phyloP scores from a whole-genome alignment of 2,329 filamentous ascomycete species.

The Aspergillus sp. region DNA sequence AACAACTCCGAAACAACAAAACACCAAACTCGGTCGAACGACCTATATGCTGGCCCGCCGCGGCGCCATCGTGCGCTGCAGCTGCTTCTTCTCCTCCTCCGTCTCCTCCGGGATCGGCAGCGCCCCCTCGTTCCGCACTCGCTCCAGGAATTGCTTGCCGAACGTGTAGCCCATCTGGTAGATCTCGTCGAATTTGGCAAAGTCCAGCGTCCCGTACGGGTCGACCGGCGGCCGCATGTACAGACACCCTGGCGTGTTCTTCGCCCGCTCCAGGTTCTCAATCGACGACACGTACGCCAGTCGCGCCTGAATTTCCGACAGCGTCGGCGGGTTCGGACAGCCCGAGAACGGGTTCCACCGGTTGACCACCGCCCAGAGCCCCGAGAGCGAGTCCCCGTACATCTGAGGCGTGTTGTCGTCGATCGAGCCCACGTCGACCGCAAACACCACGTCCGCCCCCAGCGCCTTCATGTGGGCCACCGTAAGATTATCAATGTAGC shows the following conservation, averaged over 20 bases:
- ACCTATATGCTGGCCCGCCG: slow-evolving; percentile 61
- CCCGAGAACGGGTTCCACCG: slow-evolving; percentile 93
- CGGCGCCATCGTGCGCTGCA: slow-evolving; percentile 70
- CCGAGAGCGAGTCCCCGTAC: slow-evolving; percentile 89
- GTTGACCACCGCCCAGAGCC: slow-evolving; percentile 89
- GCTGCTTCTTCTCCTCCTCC: slow-evolving; percentile 65
- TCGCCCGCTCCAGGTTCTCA: slow-evolving; percentile 87
- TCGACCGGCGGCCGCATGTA: slow-evolving; percentile 97
- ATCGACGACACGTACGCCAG: slow-evolving; percentile 92
- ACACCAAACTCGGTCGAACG: neutral
- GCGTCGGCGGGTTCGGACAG: slow-evolving; percentile 81
- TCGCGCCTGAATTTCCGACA: slow-evolving; percentile 90
- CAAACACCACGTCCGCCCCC: slow-evolving; percentile 88
- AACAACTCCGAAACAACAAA: neutral
- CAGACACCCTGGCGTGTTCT: slow-evolving; percentile 78
- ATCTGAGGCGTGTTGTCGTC: slow-evolving; percentile 86
- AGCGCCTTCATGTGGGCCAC: slow-evolving; percentile 95
- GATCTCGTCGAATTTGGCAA: slow-evolving; percentile 96
- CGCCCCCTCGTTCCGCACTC: slow-evolving; percentile 67
- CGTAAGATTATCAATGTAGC: slow-evolving; percentile 94
- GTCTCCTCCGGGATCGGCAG: slow-evolving; percentile 62
- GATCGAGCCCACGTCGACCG: slow-evolving; percentile 83
- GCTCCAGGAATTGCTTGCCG: slow-evolving; percentile 68
- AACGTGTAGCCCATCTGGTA: slow-evolving; percentile 81
- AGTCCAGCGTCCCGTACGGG: slow-evolving; percentile 85